These are phyloP conservation scores for Rhynchosporium graminicola DNA, from an alignment of 2,329 filamentous ascomycete genomes.

Conservation along the genomic window DNA sequence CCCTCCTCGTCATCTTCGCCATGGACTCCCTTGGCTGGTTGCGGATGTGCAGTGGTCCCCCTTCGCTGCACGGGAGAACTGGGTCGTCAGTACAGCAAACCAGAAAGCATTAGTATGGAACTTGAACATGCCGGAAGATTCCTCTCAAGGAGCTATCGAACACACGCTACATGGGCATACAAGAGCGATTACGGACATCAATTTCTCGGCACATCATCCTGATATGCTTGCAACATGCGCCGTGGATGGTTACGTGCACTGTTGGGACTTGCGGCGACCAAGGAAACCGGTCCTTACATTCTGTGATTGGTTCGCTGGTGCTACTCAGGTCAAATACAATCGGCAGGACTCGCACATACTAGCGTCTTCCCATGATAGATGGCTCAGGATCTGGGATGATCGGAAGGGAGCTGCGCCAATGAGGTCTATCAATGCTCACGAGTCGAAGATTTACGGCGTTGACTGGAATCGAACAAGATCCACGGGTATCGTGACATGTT, in stretches of 20 bases:
- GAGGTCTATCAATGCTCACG: conserved; percentile 82
- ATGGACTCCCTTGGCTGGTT: conserved; percentile 90
- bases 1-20: conserved; percentile 79
- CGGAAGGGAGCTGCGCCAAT: conserved; percentile 76
- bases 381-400: conserved; percentile 87
- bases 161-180: conserved; percentile 84
- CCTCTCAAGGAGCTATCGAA: conserved; percentile 70
- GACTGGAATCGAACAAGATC: conserved; percentile 85
- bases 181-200: conserved; percentile 92
- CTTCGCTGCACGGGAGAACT: conserved; percentile 84
- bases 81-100: conserved; percentile 93
- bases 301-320: conserved; percentile 90
- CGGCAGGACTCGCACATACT: conserved; percentile 83
- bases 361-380: conserved; percentile 87
- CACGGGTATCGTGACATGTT: conserved; percentile 80
- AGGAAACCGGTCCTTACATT: conserved; percentile 75
- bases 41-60: conserved; percentile 97
- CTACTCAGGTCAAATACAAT: conserved; percentile 94
- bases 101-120: conserved; percentile 96
- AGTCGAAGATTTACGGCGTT: conserved; percentile 91
- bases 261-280: conserved; percentile 82
- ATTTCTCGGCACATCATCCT: conserved; percentile 90
- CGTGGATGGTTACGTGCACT: conserved; percentile 90
- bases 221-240: conserved; percentile 88
- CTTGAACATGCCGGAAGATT: conserved; percentile 70